Conservation (phyloP, 2,329 filamentous ascomycete species). For the Penicillium frequentans region DNA sequence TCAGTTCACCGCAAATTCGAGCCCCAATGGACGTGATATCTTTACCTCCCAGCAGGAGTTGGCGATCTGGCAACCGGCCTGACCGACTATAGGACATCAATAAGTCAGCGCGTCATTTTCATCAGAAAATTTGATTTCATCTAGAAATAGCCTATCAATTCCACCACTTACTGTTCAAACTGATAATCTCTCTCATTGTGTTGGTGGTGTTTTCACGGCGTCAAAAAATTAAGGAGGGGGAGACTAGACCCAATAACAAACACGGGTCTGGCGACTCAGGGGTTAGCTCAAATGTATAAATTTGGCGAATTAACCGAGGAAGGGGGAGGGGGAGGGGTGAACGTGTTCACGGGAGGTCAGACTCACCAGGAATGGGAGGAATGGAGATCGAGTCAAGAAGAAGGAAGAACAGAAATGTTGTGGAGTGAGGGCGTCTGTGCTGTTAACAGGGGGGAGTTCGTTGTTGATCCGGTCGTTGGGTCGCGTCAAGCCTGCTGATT, state of each 20-base stretch:
- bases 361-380: conserved; percentile 25
- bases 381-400: conserved; percentile 25
- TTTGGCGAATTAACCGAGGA: conserved; percentile 3
- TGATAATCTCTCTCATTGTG: conserved; percentile 99
- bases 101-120: conserved; percentile 35
- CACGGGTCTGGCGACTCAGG: conserved; percentile 25
- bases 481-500: conserved; percentile 37
- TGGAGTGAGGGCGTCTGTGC: conserved; percentile 47
- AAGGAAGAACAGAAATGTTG: conserved; percentile 48
- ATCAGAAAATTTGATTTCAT: conserved; percentile 19
- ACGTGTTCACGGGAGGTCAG: conserved; percentile 2
- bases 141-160: conserved; percentile 11
- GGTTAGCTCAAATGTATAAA: conserved; percentile 16
- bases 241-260: conserved; percentile 30
- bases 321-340: conserved; percentile 3
- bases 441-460: conserved; percentile 29
- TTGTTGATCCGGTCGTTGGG: conserved; percentile 39
- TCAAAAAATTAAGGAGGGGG: conserved; percentile 27
- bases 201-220: conserved; percentile 27
- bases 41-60: conserved; percentile 99
- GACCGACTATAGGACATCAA: conserved; percentile 70
- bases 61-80: conserved; percentile 99
- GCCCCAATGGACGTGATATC: conserved; percentile 30
- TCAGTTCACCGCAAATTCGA: conserved; percentile 28
- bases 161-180: conserved; percentile 82